These are phyloP conservation scores for Pseudocohnilembus persalinus DNA, from an alignment of 169 alveolate genomes.

Conservation along the genomic window DNA sequence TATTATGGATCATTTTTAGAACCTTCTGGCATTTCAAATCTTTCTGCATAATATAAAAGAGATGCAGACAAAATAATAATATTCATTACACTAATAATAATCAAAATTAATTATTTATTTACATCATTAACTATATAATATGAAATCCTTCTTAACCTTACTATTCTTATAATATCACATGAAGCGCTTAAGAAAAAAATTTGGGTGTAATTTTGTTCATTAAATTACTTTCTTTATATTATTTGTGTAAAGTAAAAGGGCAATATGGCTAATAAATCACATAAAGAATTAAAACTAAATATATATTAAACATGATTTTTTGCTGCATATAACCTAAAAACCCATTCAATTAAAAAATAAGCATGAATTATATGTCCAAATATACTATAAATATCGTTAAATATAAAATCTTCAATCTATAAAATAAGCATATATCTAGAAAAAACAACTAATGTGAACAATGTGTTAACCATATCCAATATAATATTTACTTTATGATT, in stretches of 20 bases:
- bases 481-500: background rate
- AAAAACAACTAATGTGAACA: background rate
- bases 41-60: conserved; percentile 33
- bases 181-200: background rate
- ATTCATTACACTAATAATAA: conserved; percentile 14
- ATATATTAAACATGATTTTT: background rate
- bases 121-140: conserved; percentile 48
- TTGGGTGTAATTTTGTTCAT: background rate
- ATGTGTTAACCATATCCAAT: background rate
- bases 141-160: conserved; percentile 10
- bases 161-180: background rate
- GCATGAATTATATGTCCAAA: background rate
- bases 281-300: no score
- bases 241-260: background rate
- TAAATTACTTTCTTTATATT: background rate
- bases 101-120: conserved; percentile 18
- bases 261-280: background rate
- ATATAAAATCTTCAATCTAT: no score
- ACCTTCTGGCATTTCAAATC: background rate
- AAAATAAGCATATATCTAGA: no score
- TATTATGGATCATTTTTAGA: no score
- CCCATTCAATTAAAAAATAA: background rate
- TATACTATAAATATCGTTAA: no score
- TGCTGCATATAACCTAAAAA: background rate
- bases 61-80: conserved; percentile 43